Conservation (phyloP, 106 monocot species). For the Triglochin maritima region DNA sequence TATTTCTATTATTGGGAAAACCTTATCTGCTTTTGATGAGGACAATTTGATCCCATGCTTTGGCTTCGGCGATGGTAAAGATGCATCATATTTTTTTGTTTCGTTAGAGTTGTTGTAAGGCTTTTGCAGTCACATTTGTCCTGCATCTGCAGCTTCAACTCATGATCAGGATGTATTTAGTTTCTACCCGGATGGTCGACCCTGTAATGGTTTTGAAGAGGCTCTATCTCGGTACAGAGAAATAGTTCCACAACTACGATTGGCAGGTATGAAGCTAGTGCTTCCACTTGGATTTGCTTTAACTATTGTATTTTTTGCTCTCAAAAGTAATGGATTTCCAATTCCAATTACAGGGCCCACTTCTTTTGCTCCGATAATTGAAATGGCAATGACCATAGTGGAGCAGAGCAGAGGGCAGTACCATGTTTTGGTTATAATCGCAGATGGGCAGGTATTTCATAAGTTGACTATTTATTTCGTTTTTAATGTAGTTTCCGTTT, state of each 20-base stretch:
- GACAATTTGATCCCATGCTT: constrained; percentile 92
- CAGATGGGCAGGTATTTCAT: constrained; percentile 80
- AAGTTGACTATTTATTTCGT: neutral
- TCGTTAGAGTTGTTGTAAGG: neutral
- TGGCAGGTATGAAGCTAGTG: constrained; percentile 18
- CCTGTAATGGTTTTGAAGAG: constrained; percentile 39
- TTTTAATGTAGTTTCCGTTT: neutral
- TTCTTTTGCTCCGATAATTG: constrained; percentile 78
- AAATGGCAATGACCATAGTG: constrained; percentile 74
- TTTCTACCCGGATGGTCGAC: constrained; percentile 31
- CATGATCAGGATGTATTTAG: constrained; percentile 45
- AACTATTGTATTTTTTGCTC: neutral
- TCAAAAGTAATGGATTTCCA: too few species aligned
- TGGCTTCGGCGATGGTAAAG: constrained; percentile 92
- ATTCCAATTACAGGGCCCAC: constrained; percentile 42
- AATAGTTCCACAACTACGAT: constrained; percentile 33
- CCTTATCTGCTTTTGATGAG: constrained; percentile 78
- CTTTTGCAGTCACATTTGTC: neutral
- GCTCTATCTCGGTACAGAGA: constrained; percentile 31
- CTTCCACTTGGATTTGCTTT: neutral
- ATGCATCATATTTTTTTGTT: too few species aligned
- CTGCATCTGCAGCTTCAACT: constrained; percentile 27
- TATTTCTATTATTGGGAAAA: constrained; percentile 82
- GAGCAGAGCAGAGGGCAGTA: constrained; percentile 76
- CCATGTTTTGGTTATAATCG: constrained; percentile 85